phyloP scores from a whole-genome alignment of 2,329 filamentous ascomycete genomes.

The Phaeosphaeria sp. region DNA sequence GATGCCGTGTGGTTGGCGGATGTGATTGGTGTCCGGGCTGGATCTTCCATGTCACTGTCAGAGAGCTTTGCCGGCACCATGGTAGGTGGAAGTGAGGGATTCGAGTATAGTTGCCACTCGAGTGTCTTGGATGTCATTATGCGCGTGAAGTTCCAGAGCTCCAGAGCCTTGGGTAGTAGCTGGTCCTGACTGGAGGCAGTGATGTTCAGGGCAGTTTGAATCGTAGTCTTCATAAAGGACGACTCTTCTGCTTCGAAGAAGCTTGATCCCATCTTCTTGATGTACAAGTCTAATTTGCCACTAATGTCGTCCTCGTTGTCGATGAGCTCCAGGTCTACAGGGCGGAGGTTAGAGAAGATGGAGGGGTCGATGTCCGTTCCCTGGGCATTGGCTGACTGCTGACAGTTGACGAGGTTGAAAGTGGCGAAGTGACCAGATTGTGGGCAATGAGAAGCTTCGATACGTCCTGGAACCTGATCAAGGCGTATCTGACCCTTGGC shows the following conservation, averaged over 20 bases:
- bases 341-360: constrained; percentile 36
- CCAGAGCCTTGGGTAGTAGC: constrained; percentile 59
- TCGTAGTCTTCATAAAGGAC: constrained; percentile 59
- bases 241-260: constrained; percentile 60
- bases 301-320: constrained; percentile 60
- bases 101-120: constrained; percentile 58
- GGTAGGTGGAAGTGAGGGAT: constrained; percentile 48
- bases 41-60: constrained; percentile 37
- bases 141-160: constrained; percentile 64
- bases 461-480: constrained; percentile 57
- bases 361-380: constrained; percentile 45
- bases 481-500: constrained; percentile 58
- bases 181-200: constrained; percentile 48
- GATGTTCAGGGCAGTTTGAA: constrained; percentile 46
- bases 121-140: constrained; percentile 60
- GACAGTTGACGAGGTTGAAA: constrained; percentile 53
- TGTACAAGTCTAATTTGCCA: constrained; percentile 61
- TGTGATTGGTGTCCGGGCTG: constrained; percentile 36
- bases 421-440: constrained; percentile 56
- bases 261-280: constrained; percentile 55
- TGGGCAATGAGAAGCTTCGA: constrained; percentile 62
- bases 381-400: constrained; percentile 30
- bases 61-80: constrained; percentile 41
- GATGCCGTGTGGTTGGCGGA: constrained; percentile 49
- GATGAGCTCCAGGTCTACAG: constrained; percentile 54